Percentiles rank a stretch among this genome's conserved stretches.
Evolutionary conservation across 1,139 yeast species (phyloP).

Genomic region (Arxiozyma slooffiae): DNA sequence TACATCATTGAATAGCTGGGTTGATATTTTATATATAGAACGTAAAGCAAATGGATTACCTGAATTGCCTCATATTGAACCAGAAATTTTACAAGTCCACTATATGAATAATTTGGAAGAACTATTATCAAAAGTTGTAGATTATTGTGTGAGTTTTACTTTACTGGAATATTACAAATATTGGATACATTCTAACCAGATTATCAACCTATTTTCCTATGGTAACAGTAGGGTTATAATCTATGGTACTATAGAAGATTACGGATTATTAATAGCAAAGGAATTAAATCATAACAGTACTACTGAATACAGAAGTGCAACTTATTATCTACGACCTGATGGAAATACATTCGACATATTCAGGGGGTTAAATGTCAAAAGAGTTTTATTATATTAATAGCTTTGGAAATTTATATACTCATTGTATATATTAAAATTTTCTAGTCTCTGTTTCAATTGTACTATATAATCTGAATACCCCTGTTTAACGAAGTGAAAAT

Average conservation of each 20-base stretch:
- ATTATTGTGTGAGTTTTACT: constrained; percentile 59
- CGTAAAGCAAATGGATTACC: constrained; percentile 37
- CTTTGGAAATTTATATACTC: background rate
- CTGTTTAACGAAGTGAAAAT: background rate
- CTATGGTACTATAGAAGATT: constrained; percentile 72
- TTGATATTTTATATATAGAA: constrained; percentile 48
- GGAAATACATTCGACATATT: constrained; percentile 96
- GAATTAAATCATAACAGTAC: constrained; percentile 40
- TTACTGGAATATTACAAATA: constrained; percentile 64
- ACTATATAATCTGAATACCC: background rate
- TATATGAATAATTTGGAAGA: constrained; percentile 56
- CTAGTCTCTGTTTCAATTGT: background rate
- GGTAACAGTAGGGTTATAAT: constrained; percentile 52
- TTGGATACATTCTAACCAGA: constrained; percentile 78
- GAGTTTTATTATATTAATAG: constrained; percentile 21
- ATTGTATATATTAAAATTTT: background rate
- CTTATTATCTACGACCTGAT: constrained; percentile 79
- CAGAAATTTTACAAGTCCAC: constrained; percentile 62
- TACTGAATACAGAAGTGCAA: constrained; percentile 41
- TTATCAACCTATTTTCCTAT: constrained; percentile 41
- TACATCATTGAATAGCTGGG: constrained; percentile 67
- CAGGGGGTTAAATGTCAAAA: constrained; percentile 76
- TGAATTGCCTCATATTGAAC: constrained; percentile 41
- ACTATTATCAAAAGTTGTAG: constrained; percentile 49
- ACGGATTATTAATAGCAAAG: constrained; percentile 71